phyloP scores from a whole-genome alignment of 345 rosid genomes.

The Excoecaria agallocha region DNA sequence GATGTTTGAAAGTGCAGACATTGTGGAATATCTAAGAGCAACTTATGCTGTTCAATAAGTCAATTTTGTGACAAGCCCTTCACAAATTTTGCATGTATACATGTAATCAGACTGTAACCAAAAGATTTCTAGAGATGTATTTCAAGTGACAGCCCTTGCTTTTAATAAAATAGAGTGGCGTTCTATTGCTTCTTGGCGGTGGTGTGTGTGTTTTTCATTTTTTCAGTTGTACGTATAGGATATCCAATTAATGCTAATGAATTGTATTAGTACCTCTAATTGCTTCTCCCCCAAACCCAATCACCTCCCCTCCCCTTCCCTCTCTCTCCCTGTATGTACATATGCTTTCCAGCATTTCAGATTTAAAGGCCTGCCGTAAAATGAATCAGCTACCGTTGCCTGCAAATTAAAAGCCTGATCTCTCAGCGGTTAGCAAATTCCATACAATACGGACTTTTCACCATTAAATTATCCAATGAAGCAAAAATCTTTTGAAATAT shows the following conservation, averaged over 20 bases:
- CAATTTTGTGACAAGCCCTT: slow-evolving; percentile 1
- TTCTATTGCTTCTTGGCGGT: not conserved
- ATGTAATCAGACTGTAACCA: not conserved
- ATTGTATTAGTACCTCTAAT: not conserved
- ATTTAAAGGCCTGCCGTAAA: too few relatives aligned
- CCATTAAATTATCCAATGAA: too few relatives aligned
- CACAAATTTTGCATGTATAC: not conserved
- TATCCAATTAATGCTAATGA: not conserved
- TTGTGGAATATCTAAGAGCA: slow-evolving; percentile 71
- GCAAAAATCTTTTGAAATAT: too few relatives aligned
- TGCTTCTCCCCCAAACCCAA: too few relatives aligned
- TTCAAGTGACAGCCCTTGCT: not conserved
- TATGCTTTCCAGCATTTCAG: too few relatives aligned
- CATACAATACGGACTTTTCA: too few relatives aligned
- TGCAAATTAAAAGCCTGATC: too few relatives aligned
- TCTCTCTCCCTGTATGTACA: too few relatives aligned
- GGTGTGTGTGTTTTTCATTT: not conserved
- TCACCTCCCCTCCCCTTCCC: too few relatives aligned
- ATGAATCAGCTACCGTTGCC: too few relatives aligned
- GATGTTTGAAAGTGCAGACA: slow-evolving; percentile 94
- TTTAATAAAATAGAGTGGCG: not conserved
- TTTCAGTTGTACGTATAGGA: not conserved
- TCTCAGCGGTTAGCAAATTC: too few relatives aligned
- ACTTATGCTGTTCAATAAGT: slow-evolving; percentile 55
- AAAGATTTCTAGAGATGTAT: not conserved